Conservation (phyloP, 1,139 yeast species). For the Candida sp. region DNA sequence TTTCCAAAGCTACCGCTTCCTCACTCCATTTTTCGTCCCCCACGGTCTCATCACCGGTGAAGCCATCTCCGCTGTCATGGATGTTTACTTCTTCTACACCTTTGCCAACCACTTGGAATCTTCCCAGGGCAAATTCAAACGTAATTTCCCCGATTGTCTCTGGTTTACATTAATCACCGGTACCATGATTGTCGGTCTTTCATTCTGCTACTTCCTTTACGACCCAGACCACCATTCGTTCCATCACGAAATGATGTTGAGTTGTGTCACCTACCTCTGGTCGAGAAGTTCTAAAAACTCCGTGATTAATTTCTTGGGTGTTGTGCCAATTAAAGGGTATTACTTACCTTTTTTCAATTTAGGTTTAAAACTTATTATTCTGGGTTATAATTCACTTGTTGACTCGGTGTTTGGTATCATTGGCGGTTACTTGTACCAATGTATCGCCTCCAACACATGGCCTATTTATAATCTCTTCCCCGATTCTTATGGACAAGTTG, state of each 20-base stretch:
- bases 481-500: conserved; percentile 37
- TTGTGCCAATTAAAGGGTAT: conserved; percentile 57
- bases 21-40: conserved; percentile 49
- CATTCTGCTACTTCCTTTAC: conserved; percentile 19
- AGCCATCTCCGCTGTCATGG: conserved; percentile 47
- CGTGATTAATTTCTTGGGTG: conserved; percentile 47
- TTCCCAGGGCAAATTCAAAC: conserved; percentile 44
- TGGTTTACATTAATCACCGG: conserved; percentile 52
- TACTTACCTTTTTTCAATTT: conserved; percentile 55
- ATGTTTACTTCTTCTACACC: conserved; percentile 54
- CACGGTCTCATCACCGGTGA: conserved; percentile 28
- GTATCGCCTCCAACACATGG: conserved; percentile 53
- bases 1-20: conserved; percentile 40
- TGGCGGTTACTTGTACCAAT: conserved; percentile 57
- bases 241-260: conserved; percentile 40
- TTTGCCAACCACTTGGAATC: conserved; percentile 55
- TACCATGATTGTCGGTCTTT: conserved; percentile 36
- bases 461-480: conserved; percentile 41
- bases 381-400: conserved; percentile 36
- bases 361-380: conserved; percentile 43
- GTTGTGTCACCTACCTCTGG: conserved; percentile 61
- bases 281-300: conserved; percentile 51
- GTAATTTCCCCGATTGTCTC: conserved; percentile 53
- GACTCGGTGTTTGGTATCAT: conserved; percentile 47
- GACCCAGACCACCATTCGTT: conserved; percentile 16